Base-by-base conservation (phyloP, 208 protist species). In the Leptomonas seymouri region DNA sequence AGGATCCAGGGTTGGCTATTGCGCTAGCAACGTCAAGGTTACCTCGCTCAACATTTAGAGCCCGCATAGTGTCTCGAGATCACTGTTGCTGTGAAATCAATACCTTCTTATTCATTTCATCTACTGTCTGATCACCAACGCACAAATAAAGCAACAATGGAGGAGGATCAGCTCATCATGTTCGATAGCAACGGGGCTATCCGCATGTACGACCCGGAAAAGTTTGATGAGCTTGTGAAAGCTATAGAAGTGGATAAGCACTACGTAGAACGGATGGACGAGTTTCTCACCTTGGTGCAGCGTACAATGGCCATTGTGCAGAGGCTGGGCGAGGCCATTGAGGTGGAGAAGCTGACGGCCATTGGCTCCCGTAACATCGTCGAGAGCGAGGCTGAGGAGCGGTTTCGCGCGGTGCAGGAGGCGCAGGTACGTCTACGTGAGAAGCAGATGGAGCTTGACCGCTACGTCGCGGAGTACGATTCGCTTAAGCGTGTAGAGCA, bases 161-260 rank as follows among this genome's bases (percentile, higher is more conserved):
- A 93, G 50, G 89, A 94, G 39, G 90, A 95, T 68, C 84, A 89
- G 69, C 62, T 94, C 42, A 83, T 95, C 45, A 94, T 94, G 86
- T 97, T 97, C 71, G 91, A 96, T 84, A 82, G 80, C 74, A 87
- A 92, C 56, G 87, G 89, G 18, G 87, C 86, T 59, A 93, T 95
- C 65, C 86, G 89, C 58, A 94, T 97, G 85, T 97, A 97, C 77
- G 86, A 90, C 68, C 92, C 92, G 4, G 89, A 97, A 28, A 95
- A 93, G 76, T 97, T 87, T 64, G 89, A 97, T 50, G 78, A 97
- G 63, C 72, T 93, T 20, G 54, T 93, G 21, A 91, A 91, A 55
- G 71, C 85, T 0, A 82, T 94, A n/a, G 88, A 92, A 41, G 74
- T 83, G 16, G 81, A 91, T 59, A 78, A 82, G 60, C 76, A 68